Base-by-base conservation (phyloP, 768 basidiomycete species). In the Panaeolus cyanescens region DNA sequence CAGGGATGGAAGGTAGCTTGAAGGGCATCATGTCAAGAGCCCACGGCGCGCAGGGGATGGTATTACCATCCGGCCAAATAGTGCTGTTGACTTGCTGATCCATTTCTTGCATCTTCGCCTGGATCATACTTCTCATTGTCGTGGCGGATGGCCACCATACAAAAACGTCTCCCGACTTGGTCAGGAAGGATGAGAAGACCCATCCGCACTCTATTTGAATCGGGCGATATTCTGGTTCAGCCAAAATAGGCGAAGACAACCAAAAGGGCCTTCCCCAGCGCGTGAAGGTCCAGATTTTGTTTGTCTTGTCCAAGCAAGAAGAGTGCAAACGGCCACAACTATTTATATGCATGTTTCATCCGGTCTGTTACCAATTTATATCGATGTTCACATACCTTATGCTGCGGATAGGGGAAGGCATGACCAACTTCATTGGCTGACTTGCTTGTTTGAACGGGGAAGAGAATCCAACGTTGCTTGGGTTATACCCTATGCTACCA, bases 261-360 rank as follows among this genome's bases (percentile, higher is more conserved):
- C 79, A 77, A 76, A 91, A 91, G 1, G 93, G 92, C 20, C 90
- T 80, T 3, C 92, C 94, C 85, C 93, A 95, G 65, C 79, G 87
- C 5, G 81, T 72, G 70, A 93, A 91, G 12, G 84, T 90, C 91
- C 90, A 95, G 30, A 95, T 79, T 36, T 81, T 77, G 53, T 79
- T 74, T 10, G 78, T 70, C 37, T 77, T 73, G 68, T 93, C 92
- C 42, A 94, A 75, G 32, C 85, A 82, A 13, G 86, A 80, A 4
- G 87, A 81, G 70, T 95, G 92, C 30, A 88, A 69, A 61, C 94
- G 82, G 42, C 93, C 94, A 67, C 91, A 93, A 67, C 93, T 94
- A 53, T 33, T 32, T 58, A 63, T 55, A 55, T 60, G 36, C 28
- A 36, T 59, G 28, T 55, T 32, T 33, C 34, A 62, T 33, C 45